Evolutionary conservation across 192 early-diverging fungal genomes (phyloP).

Genomic region (Backusella tuberculispora): DNA sequence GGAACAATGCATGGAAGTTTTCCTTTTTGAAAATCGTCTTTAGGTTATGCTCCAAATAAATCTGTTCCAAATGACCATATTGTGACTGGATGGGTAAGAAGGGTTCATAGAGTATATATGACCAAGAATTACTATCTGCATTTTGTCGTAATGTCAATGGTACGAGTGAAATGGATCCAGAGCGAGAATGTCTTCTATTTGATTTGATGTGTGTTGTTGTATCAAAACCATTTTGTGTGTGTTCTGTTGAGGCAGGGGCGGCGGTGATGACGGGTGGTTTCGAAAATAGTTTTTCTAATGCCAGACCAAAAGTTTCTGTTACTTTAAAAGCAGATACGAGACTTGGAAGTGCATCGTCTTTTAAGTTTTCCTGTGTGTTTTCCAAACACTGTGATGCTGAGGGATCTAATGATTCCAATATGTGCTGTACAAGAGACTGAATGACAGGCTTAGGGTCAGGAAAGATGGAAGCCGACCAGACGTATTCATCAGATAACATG

Average conservation of each 20-base stretch:
- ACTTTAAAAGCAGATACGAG: slow-evolving; percentile 53
- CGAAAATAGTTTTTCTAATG: slow-evolving; percentile 56
- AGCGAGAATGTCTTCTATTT: slow-evolving; percentile 17
- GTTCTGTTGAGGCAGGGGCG: neutral
- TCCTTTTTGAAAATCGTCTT: slow-evolving; percentile 16
- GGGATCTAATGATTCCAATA: slow-evolving; percentile 57
- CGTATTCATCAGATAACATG: slow-evolving; percentile 55
- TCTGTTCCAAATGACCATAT: slow-evolving; percentile 59
- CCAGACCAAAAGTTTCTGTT: slow-evolving; percentile 57
- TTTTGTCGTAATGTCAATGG: slow-evolving; percentile 33
- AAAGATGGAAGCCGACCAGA: slow-evolving; percentile 62
- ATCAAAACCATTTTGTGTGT: neutral
- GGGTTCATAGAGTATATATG: slow-evolving; percentile 62
- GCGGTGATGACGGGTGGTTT: slow-evolving; percentile 43
- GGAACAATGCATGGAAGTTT: neutral
- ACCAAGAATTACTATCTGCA: slow-evolving; percentile 57
- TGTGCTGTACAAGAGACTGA: slow-evolving; percentile 51
- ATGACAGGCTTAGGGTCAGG: slow-evolving; percentile 50
- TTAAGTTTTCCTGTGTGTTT: slow-evolving; percentile 36
- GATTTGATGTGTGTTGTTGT: slow-evolving; percentile 2
- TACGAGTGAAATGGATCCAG: slow-evolving; percentile 24
- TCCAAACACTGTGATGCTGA: slow-evolving; percentile 39
- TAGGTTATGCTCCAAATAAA: slow-evolving; percentile 49
- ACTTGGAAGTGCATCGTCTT: slow-evolving; percentile 41
- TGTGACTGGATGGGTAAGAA: slow-evolving; percentile 66